Base-by-base conservation (phyloP, 352 stramenopile species). In the Globisporangium perplexum region DNA sequence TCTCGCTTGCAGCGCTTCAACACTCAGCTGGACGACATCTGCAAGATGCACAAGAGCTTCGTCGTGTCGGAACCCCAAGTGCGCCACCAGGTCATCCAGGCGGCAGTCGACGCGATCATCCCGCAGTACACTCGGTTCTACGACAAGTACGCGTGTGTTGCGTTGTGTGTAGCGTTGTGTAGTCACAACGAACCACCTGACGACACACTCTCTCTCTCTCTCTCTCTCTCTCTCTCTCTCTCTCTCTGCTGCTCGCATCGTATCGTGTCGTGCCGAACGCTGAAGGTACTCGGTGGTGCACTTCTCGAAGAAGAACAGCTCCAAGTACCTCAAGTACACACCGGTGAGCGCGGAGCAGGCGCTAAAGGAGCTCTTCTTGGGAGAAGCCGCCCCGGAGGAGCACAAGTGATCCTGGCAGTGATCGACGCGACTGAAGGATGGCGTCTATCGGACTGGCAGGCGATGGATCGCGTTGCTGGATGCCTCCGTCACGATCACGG, bases 301-400 rank as follows among this genome's bases (percentile, higher is more conserved):
- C 35, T 96, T 97, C 53, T 96, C 88, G n/a, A 96, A 90, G 69
- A 96, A 96, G 54, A 90, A 96, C 60, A 82, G 78, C 50, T 74
- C 83, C 52, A 90, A 77, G 62, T 96, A 96, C 52, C 75, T 96
- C 35, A 94, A 95, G 62, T 96, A 93, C 59, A 87, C 73, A 43
- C 91, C 85, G 49, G 80, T 73, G 71, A 86, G 82, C 33, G 82
- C 84, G 28, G 85, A 95, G 53, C 62, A 74, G 20, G 63, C 96
- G 31, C 71, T 98, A 49, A 82, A 76, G 15, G 77, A 96, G 55
- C 65, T 97, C 38, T 97, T 93, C 53, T 57, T 73, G 2, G 79
- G 77, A 8, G 72, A 91, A 51, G 51, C 12, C 41, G 47, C 69
- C 49, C 23, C 38, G 24, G 36, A 49, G 4, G 45, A 50, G 31